Evolutionary conservation across 176 grass and related monocot species (phyloP).

Genomic region (Musa itinerans): DNA sequence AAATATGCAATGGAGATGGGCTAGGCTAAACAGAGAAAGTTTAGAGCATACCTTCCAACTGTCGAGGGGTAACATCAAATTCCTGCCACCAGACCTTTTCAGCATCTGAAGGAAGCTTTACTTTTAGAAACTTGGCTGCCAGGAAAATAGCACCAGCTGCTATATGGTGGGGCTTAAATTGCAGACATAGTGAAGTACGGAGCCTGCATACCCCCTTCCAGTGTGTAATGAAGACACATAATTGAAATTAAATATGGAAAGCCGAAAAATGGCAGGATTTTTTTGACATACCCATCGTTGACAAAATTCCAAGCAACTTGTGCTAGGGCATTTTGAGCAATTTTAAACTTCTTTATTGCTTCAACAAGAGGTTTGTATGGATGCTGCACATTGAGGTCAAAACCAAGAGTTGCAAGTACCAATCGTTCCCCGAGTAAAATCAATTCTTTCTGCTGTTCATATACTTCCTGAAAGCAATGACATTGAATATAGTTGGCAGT

Average conservation of each 20-base stretch:
- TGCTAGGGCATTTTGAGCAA: slow-evolving; percentile 47
- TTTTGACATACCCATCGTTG: slow-evolving; percentile 53
- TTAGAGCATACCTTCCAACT: slow-evolving; percentile 54
- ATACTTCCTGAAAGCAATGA: slow-evolving; percentile 40
- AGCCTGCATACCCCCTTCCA: slow-evolving; percentile 43
- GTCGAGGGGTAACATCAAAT: slow-evolving; percentile 61
- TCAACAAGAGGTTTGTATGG: slow-evolving; percentile 63
- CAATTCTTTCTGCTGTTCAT: slow-evolving; percentile 54
- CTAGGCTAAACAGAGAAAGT: neutral
- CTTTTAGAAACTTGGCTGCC: slow-evolving; percentile 47
- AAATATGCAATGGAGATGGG: neutral
- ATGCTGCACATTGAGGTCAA: slow-evolving; percentile 72
- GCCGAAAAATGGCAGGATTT: neutral
- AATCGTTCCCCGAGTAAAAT: slow-evolving; percentile 56
- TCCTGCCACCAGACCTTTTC: slow-evolving; percentile 69
- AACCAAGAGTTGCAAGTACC: slow-evolving; percentile 60
- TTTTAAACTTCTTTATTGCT: slow-evolving; percentile 53
- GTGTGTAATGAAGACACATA: neutral
- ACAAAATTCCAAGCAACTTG: slow-evolving; percentile 87
- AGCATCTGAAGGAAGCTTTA: slow-evolving; percentile 50
- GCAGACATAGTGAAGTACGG: slow-evolving; percentile 55
- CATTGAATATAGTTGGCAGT: neutral
- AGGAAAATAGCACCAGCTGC: slow-evolving; percentile 63
- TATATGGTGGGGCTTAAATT: slow-evolving; percentile 71
- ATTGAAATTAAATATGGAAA: slow-evolving; percentile 2